Conservation (phyloP, 2,329 filamentous ascomycete genomes). For the Sporothrix curviconia region DNA sequence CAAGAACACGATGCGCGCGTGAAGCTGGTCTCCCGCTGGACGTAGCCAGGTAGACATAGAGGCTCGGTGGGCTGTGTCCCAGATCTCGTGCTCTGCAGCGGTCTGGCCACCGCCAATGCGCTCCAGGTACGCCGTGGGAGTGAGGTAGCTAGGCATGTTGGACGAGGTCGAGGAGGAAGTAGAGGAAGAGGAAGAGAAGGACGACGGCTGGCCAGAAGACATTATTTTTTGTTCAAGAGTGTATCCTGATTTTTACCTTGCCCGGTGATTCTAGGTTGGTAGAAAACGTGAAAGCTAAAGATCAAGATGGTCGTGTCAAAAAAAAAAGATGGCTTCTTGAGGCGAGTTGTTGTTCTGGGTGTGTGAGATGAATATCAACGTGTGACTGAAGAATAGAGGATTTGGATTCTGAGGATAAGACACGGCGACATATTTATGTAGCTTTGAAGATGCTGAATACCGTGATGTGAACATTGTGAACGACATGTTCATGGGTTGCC, state of each 20-base stretch:
- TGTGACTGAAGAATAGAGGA: slow-evolving; percentile 1
- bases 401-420: background rate
- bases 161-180: background rate
- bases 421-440: too few species aligned
- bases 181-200: too few species aligned
- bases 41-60: background rate
- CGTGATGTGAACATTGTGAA: too few species aligned
- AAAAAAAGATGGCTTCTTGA: background rate
- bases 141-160: background rate
- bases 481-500: too few species aligned
- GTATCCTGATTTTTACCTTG: background rate
- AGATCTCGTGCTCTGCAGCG: slow-evolving; percentile 4
- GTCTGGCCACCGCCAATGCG: slow-evolving; percentile 1
- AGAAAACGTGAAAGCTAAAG: background rate
- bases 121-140: slow-evolving; percentile 1
- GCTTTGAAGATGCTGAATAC: too few species aligned
- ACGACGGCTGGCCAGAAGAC: too few species aligned
- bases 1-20: background rate
- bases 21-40: background rate
- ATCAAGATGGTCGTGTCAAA: too few species aligned
- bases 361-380: background rate
- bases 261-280: background rate
- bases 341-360: background rate
- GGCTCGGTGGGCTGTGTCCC: slow-evolving; percentile 10
- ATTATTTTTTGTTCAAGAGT: too few species aligned